Conservation (phyloP, 805 yeast species). For the Zygosaccharomyces bisporus region DNA sequence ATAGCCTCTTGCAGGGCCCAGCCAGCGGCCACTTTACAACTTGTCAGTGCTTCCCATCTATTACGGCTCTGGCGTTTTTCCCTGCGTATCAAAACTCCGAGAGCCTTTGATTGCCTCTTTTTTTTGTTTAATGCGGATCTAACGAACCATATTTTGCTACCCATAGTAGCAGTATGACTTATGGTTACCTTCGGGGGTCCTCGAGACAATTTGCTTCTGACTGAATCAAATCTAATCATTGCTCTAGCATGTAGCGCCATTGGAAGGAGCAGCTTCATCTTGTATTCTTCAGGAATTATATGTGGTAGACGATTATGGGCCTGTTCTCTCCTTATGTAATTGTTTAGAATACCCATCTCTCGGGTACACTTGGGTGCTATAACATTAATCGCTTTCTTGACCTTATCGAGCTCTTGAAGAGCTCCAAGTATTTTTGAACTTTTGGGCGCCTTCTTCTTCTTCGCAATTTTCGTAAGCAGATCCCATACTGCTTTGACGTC, state of each 20-base stretch:
- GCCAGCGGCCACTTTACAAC: conserved; percentile 15
- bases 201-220: conserved; percentile 21
- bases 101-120: conserved; percentile 25
- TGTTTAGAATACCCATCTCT: conserved; percentile 18
- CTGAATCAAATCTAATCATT: conserved; percentile 14
- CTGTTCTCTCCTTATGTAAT: conserved; percentile 20
- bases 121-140: conserved; percentile 31
- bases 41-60: conserved; percentile 18
- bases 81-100: conserved; percentile 21
- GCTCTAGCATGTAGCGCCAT: conserved; percentile 29
- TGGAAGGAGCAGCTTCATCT: conserved; percentile 23
- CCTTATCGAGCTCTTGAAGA: conserved; percentile 1
- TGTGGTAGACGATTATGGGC: conserved; percentile 16
- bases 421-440: conserved; percentile 5
- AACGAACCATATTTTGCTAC: conserved; percentile 31
- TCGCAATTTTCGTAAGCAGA: conserved; percentile 9
- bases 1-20: conserved; percentile 33
- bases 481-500: conserved; percentile 13
- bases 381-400: neutral
- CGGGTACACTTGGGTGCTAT: conserved; percentile 13
- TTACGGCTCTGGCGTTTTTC: conserved; percentile 25
- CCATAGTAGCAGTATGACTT: conserved; percentile 27
- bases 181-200: conserved; percentile 28
- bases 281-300: conserved; percentile 17
- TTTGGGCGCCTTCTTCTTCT: conserved; percentile 9